Percentiles rank a stretch among this genome's conserved stretches.
phyloP scores from a whole-genome alignment of 495 filamentous ascomycete genomes.

The Penicillium odoratum region DNA sequence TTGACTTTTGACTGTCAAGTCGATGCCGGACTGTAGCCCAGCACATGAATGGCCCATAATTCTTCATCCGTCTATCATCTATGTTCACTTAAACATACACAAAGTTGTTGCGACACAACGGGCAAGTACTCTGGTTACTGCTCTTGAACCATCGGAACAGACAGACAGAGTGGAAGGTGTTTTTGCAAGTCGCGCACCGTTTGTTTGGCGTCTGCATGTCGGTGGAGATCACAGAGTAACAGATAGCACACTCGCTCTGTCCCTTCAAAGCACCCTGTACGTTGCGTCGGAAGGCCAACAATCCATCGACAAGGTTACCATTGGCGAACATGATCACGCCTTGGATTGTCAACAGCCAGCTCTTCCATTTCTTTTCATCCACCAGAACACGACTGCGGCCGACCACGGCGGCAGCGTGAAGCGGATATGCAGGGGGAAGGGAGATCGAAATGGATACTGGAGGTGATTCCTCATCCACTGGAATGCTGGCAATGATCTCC shows the following conservation, averaged over 20 bases:
- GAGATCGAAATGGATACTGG: slow-evolving; percentile 74
- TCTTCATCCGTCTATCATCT: slow-evolving; percentile 17
- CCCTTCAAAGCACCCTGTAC: slow-evolving; percentile 84
- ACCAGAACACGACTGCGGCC: slow-evolving; percentile 81
- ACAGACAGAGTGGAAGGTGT: slow-evolving; percentile 87
- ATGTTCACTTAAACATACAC: slow-evolving; percentile 54
- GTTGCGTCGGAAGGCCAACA: slow-evolving; percentile 79
- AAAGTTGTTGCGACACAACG: slow-evolving; percentile 84
- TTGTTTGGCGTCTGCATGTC: slow-evolving; percentile 90
- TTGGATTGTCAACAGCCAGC: slow-evolving; percentile 80
- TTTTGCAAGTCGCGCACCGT: slow-evolving; percentile 88
- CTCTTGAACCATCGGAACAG: slow-evolving; percentile 95
- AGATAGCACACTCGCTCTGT: slow-evolving; percentile 94
- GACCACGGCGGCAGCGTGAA: slow-evolving; percentile 73
- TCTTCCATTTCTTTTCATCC: slow-evolving; percentile 85
- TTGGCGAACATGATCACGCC: slow-evolving; percentile 91
- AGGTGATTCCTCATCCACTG: slow-evolving; percentile 82
- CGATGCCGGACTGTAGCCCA: neutral
- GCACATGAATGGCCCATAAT: neutral
- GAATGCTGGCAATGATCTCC: slow-evolving; percentile 79
- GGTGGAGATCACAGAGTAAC: slow-evolving; percentile 86
- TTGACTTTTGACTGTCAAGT: too few relatives aligned
- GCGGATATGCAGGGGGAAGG: slow-evolving; percentile 77
- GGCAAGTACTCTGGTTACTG: slow-evolving; percentile 85
- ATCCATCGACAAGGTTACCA: slow-evolving; percentile 78